Percentiles rank a stretch among this genome's conserved stretches.
These are phyloP conservation scores for Xylaria sp. DNA, from an alignment of 495 filamentous ascomycete species.

Conservation along the genomic window DNA sequence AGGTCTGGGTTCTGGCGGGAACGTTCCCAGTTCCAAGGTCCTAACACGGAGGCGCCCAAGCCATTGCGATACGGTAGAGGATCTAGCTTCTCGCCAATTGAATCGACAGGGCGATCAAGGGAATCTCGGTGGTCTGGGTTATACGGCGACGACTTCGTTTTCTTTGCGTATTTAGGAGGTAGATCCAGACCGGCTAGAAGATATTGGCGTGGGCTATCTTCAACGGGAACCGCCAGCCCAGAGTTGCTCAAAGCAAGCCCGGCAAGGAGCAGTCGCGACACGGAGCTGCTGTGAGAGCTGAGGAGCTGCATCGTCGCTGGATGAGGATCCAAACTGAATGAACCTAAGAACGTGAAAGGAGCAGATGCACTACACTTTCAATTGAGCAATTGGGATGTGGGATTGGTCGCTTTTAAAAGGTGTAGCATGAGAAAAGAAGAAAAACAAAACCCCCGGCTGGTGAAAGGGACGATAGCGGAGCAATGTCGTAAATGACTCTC, in stretches of 20 bases:
- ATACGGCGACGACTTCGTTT: slow-evolving; percentile 49
- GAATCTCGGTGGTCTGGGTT: slow-evolving; percentile 52
- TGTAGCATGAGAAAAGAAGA: background rate
- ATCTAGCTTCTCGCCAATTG: slow-evolving; percentile 62
- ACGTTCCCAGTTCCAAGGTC: slow-evolving; percentile 69
- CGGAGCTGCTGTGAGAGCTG: slow-evolving; percentile 25
- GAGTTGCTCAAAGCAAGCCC: slow-evolving; percentile 42
- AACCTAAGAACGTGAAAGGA: slow-evolving; percentile 4
- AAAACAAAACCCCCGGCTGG: background rate
- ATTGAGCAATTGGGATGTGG: background rate
- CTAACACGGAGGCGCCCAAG: slow-evolving; percentile 65
- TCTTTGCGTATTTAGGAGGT: slow-evolving; percentile 49
- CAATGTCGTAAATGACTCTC: slow-evolving; percentile 21
- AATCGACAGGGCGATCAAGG: slow-evolving; percentile 59
- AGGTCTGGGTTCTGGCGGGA: slow-evolving; percentile 69
- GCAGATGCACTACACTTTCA: slow-evolving; percentile 11
- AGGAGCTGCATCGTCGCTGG: slow-evolving; percentile 40
- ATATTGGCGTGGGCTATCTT: slow-evolving; percentile 59
- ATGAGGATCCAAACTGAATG: background rate
- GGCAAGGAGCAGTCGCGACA: slow-evolving; percentile 40
- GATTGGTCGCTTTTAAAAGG: background rate
- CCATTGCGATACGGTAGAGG: slow-evolving; percentile 72
- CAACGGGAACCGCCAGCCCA: slow-evolving; percentile 49
- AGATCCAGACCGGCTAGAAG: slow-evolving; percentile 54
- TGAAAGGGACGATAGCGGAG: slow-evolving; percentile 14